These are phyloP conservation scores for Auricularia sp. DNA, from an alignment of 768 basidiomycete species.

Conservation along the genomic window DNA sequence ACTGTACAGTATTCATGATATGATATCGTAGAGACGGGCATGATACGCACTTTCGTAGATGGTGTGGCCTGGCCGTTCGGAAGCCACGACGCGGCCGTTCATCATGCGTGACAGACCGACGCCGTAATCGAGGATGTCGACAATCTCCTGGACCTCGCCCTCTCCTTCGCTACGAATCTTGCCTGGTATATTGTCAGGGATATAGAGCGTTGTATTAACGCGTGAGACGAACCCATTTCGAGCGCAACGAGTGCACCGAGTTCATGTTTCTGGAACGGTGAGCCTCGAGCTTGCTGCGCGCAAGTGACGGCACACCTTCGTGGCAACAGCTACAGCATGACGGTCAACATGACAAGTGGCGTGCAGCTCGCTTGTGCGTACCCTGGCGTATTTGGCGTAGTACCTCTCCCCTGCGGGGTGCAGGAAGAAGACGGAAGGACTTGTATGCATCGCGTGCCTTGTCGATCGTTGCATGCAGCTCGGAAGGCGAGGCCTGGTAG, in stretches of 20 bases:
- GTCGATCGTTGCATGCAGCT: constrained; percentile 58
- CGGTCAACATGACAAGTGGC: neutral
- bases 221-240: constrained; percentile 46
- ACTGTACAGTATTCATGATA: constrained; percentile 34
- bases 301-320: constrained; percentile 43
- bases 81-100: constrained; percentile 80
- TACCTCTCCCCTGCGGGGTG: constrained; percentile 81
- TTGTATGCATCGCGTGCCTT: constrained; percentile 66
- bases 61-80: constrained; percentile 82
- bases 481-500: constrained; percentile 53
- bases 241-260: constrained; percentile 77
- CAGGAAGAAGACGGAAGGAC: constrained; percentile 65
- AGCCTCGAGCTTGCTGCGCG: constrained; percentile 1
- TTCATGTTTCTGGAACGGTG: constrained; percentile 19
- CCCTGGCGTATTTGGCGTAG: constrained; percentile 71
- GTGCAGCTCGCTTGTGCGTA: neutral
- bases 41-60: constrained; percentile 66
- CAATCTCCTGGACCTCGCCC: constrained; percentile 91
- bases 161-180: constrained; percentile 84
- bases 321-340: constrained; percentile 40
- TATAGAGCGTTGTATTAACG: neutral
- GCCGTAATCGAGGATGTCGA: constrained; percentile 94
- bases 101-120: constrained; percentile 89
- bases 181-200: constrained; percentile 18
- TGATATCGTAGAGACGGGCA: constrained; percentile 4